phyloP scores from a whole-genome alignment of 2,329 filamentous ascomycete genomes.

The Calonectria pteridis region DNA sequence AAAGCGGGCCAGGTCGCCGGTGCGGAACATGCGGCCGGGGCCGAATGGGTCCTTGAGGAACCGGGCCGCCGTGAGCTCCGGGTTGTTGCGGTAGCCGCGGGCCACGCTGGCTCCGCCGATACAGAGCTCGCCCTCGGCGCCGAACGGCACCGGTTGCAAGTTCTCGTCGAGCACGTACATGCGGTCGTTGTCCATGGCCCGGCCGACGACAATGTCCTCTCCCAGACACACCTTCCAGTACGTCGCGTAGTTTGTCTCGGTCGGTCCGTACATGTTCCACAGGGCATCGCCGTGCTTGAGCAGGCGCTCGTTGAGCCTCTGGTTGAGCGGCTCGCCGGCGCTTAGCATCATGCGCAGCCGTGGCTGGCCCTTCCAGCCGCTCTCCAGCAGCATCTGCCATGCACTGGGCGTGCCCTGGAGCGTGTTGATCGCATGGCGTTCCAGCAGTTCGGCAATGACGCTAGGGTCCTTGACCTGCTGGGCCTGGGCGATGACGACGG shows the following conservation, averaged over 20 bases:
- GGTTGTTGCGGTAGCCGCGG: not conserved
- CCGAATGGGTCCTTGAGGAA: not conserved
- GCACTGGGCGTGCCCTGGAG: not conserved
- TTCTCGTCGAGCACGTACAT: not conserved
- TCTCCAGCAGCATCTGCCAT: not conserved
- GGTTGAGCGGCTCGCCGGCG: not conserved
- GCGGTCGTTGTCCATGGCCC: not conserved
- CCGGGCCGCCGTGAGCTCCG: not conserved
- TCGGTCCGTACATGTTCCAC: not conserved
- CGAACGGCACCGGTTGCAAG: not conserved
- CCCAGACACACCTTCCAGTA: not conserved
- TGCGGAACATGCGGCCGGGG: not conserved
- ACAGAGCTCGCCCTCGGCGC: not conserved
- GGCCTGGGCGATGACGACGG: not conserved
- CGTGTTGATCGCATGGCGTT: not conserved
- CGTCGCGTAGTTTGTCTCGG: not conserved
- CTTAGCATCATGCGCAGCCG: not conserved
- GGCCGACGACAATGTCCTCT: not conserved
- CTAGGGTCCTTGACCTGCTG: not conserved
- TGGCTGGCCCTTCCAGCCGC: not conserved
- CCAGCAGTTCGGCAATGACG: not conserved
- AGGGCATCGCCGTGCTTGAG: not conserved
- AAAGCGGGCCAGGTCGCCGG: not conserved
- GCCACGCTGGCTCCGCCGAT: not conserved
- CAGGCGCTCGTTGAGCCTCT: not conserved